Evolutionary conservation across 2,329 filamentous ascomycete species (phyloP).

Genomic region (Daldinia sp.): DNA sequence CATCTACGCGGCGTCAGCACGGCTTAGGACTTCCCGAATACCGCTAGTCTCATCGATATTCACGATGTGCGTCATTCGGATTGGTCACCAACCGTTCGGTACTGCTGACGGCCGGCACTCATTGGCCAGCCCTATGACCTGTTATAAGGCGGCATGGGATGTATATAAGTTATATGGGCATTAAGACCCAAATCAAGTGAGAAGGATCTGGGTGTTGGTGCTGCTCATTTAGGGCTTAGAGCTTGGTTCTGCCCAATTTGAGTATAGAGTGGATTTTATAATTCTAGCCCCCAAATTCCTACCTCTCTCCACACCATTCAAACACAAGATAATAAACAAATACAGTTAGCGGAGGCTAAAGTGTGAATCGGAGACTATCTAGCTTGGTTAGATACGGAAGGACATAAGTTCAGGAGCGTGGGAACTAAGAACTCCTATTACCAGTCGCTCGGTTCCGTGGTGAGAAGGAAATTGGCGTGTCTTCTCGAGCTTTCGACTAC

Average conservation of each 20-base stretch:
- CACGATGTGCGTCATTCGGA: conserved; percentile 37
- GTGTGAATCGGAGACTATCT: conserved; percentile 17
- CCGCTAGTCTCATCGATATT: conserved; percentile 24
- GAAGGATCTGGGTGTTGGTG: conserved; percentile 38
- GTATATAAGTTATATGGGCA: conserved; percentile 4
- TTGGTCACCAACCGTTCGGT: conserved; percentile 38
- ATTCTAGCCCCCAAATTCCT: conserved; percentile 36
- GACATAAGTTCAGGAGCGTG: conserved; percentile 15
- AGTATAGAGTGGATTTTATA: conserved; percentile 31
- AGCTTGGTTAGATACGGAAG: conserved; percentile 1
- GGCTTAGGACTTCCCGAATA: conserved; percentile 22
- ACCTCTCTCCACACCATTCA: conserved; percentile 3
- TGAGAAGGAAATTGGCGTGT: not conserved
- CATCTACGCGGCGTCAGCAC: conserved; percentile 17
- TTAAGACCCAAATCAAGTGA: not conserved
- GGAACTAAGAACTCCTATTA: conserved; percentile 8
- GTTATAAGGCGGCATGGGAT: conserved; percentile 8
- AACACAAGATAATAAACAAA: conserved; percentile 23
- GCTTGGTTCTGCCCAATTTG: conserved; percentile 16
- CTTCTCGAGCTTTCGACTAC: not conserved
- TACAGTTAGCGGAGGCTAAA: conserved; percentile 21
- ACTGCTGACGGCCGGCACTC: conserved; percentile 34
- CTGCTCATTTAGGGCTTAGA: conserved; percentile 26
- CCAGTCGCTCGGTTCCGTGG: not conserved
- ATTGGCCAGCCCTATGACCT: conserved; percentile 43